These are phyloP conservation scores for Fusarium euwallaceae DNA, from an alignment of 2,329 filamentous ascomycete genomes.

Conservation along the genomic window DNA sequence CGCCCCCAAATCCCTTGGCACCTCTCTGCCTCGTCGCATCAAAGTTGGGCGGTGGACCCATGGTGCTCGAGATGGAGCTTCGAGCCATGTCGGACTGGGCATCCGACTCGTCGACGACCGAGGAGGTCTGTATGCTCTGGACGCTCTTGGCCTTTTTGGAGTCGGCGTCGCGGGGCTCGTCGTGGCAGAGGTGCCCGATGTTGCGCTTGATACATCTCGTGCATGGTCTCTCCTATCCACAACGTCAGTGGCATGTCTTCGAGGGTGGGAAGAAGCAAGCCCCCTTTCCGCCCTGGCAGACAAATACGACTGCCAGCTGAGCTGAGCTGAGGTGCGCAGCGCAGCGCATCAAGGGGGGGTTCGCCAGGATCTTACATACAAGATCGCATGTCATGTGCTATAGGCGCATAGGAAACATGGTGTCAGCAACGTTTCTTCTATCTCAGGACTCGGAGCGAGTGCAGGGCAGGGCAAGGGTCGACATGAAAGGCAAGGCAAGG, in stretches of 20 bases:
- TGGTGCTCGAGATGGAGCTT: constrained; percentile 69
- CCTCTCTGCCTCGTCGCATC: constrained; percentile 53
- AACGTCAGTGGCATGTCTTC: constrained; percentile 44
- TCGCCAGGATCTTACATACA: constrained; percentile 67
- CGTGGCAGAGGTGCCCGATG: constrained; percentile 98
- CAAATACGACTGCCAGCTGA: constrained; percentile 22
- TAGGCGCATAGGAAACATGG: constrained; percentile 37
- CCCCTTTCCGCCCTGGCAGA: constrained; percentile 14
- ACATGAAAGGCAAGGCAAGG: constrained; percentile 5
- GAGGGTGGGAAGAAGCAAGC: constrained; percentile 26
- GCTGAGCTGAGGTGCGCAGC: not conserved
- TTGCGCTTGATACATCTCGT: constrained; percentile 98
- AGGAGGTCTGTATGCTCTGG: constrained; percentile 58
- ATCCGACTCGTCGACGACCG: constrained; percentile 72
- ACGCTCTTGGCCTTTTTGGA: constrained; percentile 81
- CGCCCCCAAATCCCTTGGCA: constrained; percentile 59
- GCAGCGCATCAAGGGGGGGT: constrained; percentile 3
- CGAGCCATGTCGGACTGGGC: constrained; percentile 63
- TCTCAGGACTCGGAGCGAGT: constrained; percentile 30
- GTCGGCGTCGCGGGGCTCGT: constrained; percentile 90
- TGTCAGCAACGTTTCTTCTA: constrained; percentile 45
- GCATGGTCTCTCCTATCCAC: constrained; percentile 87
- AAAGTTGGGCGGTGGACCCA: constrained; percentile 65
- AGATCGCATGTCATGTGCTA: constrained; percentile 95
- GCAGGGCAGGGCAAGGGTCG: constrained; percentile 25